Evolutionary conservation across 139 green algal genomes (phyloP).

Genomic region (Nannochloris sp.): DNA sequence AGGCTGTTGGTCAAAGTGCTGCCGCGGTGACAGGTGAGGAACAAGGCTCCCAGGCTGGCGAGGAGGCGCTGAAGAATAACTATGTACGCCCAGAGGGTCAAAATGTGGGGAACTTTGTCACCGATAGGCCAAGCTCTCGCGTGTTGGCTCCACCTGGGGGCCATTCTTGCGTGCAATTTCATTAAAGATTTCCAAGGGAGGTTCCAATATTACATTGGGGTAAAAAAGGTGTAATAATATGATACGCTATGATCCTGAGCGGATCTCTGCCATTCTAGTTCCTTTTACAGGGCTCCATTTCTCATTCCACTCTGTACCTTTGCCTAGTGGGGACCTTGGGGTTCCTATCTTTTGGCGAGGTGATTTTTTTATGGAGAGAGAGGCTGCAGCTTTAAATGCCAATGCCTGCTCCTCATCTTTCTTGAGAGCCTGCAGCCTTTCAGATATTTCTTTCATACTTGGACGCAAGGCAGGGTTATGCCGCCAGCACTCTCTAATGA

Average conservation of each 20-base stretch:
- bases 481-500: constrained; percentile 30
- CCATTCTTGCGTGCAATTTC: not conserved
- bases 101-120: constrained; percentile 63
- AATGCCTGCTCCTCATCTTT: not conserved
- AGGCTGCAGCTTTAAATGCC: not conserved
- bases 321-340: too few relatives aligned
- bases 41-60: not conserved
- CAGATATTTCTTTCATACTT: constrained; percentile 14
- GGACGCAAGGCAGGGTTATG: constrained; percentile 14
- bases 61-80: constrained; percentile 46
- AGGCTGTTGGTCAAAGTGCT: too few relatives aligned
- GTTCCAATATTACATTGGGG: too few relatives aligned
- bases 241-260: too few relatives aligned
- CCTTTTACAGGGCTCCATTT: not conserved
- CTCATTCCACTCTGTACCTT: not conserved
- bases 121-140: constrained; percentile 57
- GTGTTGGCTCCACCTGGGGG: constrained; percentile 70
- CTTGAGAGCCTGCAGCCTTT: constrained; percentile 4
- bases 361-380: not conserved
- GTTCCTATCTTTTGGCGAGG: too few relatives aligned
- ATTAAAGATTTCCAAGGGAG: too few relatives aligned
- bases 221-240: too few relatives aligned
- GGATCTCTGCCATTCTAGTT: not conserved
- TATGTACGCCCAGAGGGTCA: constrained; percentile 61
- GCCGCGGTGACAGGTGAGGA: too few relatives aligned